Evolutionary conservation across 1,284 basidiomycete genomes (phyloP).

Genomic region (Nidula niveotomentosa): DNA sequence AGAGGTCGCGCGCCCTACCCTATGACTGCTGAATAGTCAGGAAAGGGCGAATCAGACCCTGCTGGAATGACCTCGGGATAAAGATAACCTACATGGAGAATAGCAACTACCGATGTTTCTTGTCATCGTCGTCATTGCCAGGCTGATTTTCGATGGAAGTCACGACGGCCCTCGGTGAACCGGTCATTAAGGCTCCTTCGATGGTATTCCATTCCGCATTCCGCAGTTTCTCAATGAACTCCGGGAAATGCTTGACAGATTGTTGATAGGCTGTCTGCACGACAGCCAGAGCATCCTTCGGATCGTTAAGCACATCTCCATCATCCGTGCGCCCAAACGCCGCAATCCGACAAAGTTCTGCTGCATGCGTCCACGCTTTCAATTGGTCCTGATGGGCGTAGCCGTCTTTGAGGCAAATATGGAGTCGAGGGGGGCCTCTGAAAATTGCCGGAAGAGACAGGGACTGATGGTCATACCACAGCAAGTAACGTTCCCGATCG

Average conservation of each 20-base stretch:
- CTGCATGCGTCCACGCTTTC: slow-evolving; percentile 56
- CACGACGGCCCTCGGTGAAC: slow-evolving; percentile 13
- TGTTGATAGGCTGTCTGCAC: slow-evolving; percentile 6
- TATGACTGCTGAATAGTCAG: too few species aligned
- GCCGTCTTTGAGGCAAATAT: slow-evolving; percentile 49
- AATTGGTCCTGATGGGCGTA: slow-evolving; percentile 47
- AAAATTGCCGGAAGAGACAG: slow-evolving; percentile 2
- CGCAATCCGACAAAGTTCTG: slow-evolving; percentile 26
- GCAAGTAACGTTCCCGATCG: slow-evolving; percentile 41
- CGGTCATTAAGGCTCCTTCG: slow-evolving; percentile 12
- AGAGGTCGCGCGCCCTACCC: background rate
- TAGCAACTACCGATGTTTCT: background rate
- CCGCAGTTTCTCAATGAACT: slow-evolving; percentile 9
- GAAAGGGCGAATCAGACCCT: background rate
- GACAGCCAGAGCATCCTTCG: slow-evolving; percentile 5
- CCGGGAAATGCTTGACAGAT: slow-evolving; percentile 1
- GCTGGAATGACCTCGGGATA: background rate
- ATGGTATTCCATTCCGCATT: slow-evolving; percentile 11
- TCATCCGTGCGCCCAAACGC: background rate
- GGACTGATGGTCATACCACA: slow-evolving; percentile 41
- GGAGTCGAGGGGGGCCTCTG: slow-evolving; percentile 19
- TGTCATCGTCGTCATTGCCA: background rate
- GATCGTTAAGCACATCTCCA: background rate
- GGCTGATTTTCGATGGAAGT: background rate
- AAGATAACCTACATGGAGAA: background rate